Conservation (phyloP, 768 basidiomycete species). For the Russula dissimulans region DNA sequence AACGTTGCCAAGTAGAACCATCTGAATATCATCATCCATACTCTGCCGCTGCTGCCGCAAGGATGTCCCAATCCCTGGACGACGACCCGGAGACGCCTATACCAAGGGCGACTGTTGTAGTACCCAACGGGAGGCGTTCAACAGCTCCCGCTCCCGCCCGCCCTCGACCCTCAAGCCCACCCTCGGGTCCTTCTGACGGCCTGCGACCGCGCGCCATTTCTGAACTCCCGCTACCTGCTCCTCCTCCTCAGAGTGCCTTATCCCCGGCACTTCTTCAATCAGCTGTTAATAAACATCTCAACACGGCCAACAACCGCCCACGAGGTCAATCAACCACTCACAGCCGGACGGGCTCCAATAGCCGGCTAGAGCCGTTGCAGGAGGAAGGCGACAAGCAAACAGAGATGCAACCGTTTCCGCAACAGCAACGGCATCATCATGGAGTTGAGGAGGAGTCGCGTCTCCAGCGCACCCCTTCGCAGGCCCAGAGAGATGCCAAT, state of each 20-base stretch:
- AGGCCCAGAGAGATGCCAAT: slow-evolving; percentile 12
- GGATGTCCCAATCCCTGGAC: slow-evolving; percentile 3
- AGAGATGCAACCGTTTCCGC: slow-evolving; percentile 27
- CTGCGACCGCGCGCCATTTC: slow-evolving; percentile 47
- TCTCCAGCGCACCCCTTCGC: slow-evolving; percentile 14
- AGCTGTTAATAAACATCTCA: slow-evolving; percentile 28
- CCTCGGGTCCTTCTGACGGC: slow-evolving; percentile 1
- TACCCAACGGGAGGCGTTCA: slow-evolving; percentile 7
- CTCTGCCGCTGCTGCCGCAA: slow-evolving; percentile 16
- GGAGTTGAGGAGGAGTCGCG: slow-evolving; percentile 27
- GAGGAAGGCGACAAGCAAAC: slow-evolving; percentile 42
- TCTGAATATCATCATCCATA: slow-evolving; percentile 21
- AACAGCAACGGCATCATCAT: slow-evolving; percentile 23
- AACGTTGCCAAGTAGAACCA: slow-evolving; percentile 1
- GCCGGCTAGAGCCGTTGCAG: slow-evolving; percentile 48
- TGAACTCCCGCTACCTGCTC: slow-evolving; percentile 53
- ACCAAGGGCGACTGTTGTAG: neutral
- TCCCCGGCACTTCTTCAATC: slow-evolving; percentile 46
- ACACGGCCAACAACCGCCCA: slow-evolving; percentile 29
- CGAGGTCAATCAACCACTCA: slow-evolving; percentile 47
- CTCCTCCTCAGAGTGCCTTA: slow-evolving; percentile 51
- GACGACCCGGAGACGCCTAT: slow-evolving; percentile 15
- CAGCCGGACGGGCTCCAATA: slow-evolving; percentile 44
- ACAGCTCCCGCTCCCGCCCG: slow-evolving; percentile 21
- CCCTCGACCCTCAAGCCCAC: slow-evolving; percentile 20